These are phyloP conservation scores for Metarhizium rileyi DNA, from an alignment of 2,329 filamentous ascomycete species.

Conservation along the genomic window DNA sequence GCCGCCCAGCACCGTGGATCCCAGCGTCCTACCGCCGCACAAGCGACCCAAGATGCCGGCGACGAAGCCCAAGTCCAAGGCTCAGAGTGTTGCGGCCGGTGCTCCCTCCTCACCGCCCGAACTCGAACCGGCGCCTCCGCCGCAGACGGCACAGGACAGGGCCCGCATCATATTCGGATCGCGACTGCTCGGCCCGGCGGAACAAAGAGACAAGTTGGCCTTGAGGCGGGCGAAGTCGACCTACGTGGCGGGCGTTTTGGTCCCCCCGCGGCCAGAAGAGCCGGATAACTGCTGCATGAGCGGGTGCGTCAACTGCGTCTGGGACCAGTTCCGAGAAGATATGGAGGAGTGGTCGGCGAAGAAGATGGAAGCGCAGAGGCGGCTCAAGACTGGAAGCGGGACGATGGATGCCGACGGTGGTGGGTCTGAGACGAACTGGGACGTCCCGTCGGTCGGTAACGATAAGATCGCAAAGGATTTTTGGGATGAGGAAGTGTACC, in stretches of 20 bases:
- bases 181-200: conserved; percentile 61
- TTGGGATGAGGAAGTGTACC: conserved; percentile 61
- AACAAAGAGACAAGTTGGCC: conserved; percentile 51
- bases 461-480: conserved; percentile 39
- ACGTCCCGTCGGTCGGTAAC: conserved; percentile 21
- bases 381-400: conserved; percentile 28
- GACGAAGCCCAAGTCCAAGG: conserved; percentile 17
- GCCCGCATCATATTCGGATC: conserved; percentile 73
- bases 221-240: conserved; percentile 49
- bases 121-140: conserved; percentile 8
- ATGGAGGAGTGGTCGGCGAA: conserved; percentile 77
- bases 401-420: conserved; percentile 77
- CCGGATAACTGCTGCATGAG: conserved; percentile 99
- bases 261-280: conserved; percentile 78
- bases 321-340: conserved; percentile 85
- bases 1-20: conserved; percentile 29
- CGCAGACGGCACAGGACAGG: conserved; percentile 39
- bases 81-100: conserved; percentile 7
- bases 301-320: conserved; percentile 95
- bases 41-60: conserved; percentile 7
- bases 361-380: conserved; percentile 51
- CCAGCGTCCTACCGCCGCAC: conserved; percentile 9
- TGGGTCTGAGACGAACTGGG: conserved; percentile 62
- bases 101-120: conserved; percentile 7
- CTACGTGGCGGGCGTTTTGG: conserved; percentile 65